Evolutionary conservation across 164 flowering plant species (phyloP).

Genomic region (Stephania japonica): DNA sequence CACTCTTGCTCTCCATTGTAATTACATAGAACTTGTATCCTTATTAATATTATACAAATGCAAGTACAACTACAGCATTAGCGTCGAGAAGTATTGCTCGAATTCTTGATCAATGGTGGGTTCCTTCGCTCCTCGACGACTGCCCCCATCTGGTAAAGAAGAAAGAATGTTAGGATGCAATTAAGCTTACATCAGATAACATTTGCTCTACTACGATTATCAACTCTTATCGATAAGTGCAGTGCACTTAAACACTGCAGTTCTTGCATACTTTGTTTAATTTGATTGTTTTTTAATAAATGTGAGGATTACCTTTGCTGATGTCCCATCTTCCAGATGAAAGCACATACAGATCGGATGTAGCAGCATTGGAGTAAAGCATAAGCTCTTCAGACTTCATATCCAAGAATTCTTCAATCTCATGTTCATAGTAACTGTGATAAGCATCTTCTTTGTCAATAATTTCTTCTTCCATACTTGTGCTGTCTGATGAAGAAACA

Average conservation of each 20-base stretch:
- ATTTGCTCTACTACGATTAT: neutral
- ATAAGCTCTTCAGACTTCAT: conserved; percentile 31
- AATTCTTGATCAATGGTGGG: conserved; percentile 93
- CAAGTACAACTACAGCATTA: conserved; percentile 38
- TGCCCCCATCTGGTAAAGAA: conserved; percentile 37
- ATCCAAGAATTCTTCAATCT: conserved; percentile 29
- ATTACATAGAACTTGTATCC: neutral
- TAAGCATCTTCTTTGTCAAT: conserved; percentile 19
- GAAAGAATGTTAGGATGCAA: neutral
- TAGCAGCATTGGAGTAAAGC: conserved; percentile 31
- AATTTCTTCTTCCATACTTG: neutral
- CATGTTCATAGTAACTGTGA: conserved; percentile 20
- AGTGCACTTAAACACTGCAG: too few relatives aligned
- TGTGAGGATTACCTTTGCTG: conserved; percentile 41
- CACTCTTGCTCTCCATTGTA: neutral
- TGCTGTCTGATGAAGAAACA: conserved; percentile 20
- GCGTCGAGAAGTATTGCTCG: conserved; percentile 74
- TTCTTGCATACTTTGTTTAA: too few relatives aligned
- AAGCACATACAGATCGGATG: conserved; percentile 37
- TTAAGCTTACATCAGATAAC: neutral
- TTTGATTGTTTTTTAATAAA: neutral
- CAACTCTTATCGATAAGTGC: too few relatives aligned
- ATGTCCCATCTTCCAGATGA: conserved; percentile 58
- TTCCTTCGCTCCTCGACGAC: conserved; percentile 27
- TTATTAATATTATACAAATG: neutral